Conservation (phyloP, 2,329 filamentous ascomycete species). For the Sclerotinia subarctica region DNA sequence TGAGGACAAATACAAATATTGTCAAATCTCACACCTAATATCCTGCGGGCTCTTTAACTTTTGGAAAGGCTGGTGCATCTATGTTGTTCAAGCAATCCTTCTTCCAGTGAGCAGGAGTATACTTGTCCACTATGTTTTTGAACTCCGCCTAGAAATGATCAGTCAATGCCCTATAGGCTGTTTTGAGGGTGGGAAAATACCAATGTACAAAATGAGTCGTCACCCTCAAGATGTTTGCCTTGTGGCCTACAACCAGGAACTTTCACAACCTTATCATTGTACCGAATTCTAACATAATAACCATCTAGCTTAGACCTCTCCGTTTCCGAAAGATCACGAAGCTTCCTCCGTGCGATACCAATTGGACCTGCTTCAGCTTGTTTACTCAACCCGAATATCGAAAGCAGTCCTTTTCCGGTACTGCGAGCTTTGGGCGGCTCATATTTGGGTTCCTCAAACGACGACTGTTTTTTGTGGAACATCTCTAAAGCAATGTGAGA, state of each 20-base stretch:
- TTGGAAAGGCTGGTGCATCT: slow-evolving; percentile 41
- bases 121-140: slow-evolving; percentile 88
- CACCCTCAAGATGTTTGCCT: slow-evolving; percentile 81
- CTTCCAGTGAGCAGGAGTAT: slow-evolving; percentile 78
- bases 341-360: slow-evolving; percentile 59
- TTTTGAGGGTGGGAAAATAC: slow-evolving; percentile 47
- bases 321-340: slow-evolving; percentile 51
- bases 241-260: slow-evolving; percentile 75
- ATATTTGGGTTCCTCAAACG: slow-evolving; percentile 25
- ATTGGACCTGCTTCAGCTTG: slow-evolving; percentile 33
- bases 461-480: slow-evolving; percentile 56
- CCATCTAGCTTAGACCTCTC: slow-evolving; percentile 63
- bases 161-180: background rate
- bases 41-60: slow-evolving; percentile 36
- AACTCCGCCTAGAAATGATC: slow-evolving; percentile 66
- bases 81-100: slow-evolving; percentile 57
- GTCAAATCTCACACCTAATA: slow-evolving; percentile 28
- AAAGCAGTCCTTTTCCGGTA: slow-evolving; percentile 26
- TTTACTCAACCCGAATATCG: slow-evolving; percentile 30
- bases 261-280: slow-evolving; percentile 80
- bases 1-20: background rate
- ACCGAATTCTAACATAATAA: slow-evolving; percentile 86
- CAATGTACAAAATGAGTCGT: slow-evolving; percentile 87
- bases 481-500: slow-evolving; percentile 89
- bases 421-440: background rate